A percentile compares a stretch with the other conserved stretches of the same genome.
Conservation (phyloP, 805 yeast species). For the Scheffersomyces spartinae region DNA sequence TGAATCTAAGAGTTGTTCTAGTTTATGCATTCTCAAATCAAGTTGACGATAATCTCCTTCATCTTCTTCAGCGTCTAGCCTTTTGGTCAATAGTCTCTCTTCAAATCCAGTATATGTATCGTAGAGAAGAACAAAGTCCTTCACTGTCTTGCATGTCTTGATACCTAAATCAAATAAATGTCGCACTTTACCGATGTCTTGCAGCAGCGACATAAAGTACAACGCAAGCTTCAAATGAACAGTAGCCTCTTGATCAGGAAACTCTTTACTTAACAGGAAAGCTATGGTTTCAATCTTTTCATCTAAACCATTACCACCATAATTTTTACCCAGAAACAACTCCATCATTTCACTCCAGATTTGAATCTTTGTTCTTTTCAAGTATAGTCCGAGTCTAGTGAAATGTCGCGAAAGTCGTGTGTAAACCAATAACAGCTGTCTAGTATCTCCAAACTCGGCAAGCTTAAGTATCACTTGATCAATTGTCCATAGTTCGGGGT, state of each 20-base stretch:
- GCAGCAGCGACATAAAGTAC: too few species aligned
- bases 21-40: conserved; percentile 32
- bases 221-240: conserved; percentile 38
- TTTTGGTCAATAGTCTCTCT: conserved; percentile 30
- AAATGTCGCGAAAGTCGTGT: too few species aligned
- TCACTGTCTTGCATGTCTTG: conserved; percentile 33
- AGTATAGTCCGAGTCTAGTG: too few species aligned
- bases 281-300: too few species aligned
- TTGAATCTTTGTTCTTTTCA: too few species aligned
- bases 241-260: conserved; percentile 49
- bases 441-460: conserved; percentile 15
- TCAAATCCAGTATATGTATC: conserved; percentile 53
- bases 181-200: conserved; percentile 10
- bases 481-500: conserved; percentile 5
- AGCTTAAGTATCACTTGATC: conserved; percentile 21
- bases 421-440: too few species aligned
- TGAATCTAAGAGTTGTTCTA: conserved; percentile 45
- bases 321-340: too few species aligned
- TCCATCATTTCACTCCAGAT: too few species aligned
- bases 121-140: conserved; percentile 53
- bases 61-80: conserved; percentile 5
- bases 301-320: conserved; percentile 9
- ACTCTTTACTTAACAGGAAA: too few species aligned
- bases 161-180: conserved; percentile 39
- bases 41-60: conserved; percentile 10